These are phyloP conservation scores for Cystobasidium onofrii DNA, from an alignment of 768 basidiomycete species.

Conservation along the genomic window DNA sequence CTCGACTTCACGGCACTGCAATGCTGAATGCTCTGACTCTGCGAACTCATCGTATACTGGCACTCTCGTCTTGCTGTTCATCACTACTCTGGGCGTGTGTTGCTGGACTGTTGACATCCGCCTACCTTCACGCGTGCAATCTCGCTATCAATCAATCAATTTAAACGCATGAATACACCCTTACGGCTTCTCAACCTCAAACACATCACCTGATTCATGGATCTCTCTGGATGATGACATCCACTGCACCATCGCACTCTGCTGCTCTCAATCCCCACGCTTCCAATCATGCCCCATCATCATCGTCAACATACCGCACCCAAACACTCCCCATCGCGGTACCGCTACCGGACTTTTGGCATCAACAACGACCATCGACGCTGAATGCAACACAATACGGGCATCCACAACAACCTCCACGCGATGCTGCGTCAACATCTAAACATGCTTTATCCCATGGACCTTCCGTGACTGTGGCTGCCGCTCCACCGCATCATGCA, in stretches of 20 bases:
- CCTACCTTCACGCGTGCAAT: too few species aligned
- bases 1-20: background rate
- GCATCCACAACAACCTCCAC: background rate
- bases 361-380: constrained; percentile 1
- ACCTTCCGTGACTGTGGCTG: too few species aligned
- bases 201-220: background rate
- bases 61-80: background rate
- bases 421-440: background rate
- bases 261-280: background rate
- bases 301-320: background rate
- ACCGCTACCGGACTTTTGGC: background rate
- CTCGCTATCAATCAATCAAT: too few species aligned
- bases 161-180: background rate
- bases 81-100: background rate
- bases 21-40: background rate
- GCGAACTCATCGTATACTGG: background rate
- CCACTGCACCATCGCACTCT: background rate
- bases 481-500: background rate
- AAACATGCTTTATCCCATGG: background rate
- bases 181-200: background rate
- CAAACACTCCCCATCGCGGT: constrained; percentile 4
- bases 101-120: too few species aligned
- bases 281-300: background rate
- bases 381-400: background rate
- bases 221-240: background rate